A percentile compares a stretch with the other conserved stretches of the same genome.
Evolutionary conservation across 352 stramenopile species (phyloP).

Genomic region (Phytophthora ramorum): DNA sequence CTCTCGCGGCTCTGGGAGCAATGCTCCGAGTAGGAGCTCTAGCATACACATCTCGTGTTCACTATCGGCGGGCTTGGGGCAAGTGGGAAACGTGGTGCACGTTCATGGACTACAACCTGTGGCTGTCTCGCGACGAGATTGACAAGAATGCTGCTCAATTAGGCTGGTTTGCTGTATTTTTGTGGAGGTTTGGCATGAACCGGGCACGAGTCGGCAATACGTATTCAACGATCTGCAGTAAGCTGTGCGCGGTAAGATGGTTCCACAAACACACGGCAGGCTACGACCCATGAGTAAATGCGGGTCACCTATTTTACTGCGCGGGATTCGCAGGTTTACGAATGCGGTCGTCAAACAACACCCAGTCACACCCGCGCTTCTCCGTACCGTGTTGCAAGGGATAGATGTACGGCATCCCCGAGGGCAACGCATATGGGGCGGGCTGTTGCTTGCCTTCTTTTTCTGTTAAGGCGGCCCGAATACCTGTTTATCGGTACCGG

Average conservation of each 20-base stretch:
- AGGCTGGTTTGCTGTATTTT: conserved; percentile 13
- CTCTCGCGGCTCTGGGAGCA: conserved; percentile 21
- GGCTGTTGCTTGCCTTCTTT: conserved; percentile 18
- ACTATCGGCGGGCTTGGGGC: conserved; percentile 9
- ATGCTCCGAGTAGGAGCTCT: conserved; percentile 21
- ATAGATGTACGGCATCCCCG: conserved; percentile 1
- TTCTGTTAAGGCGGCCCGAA: conserved; percentile 9
- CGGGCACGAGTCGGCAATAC: conserved; percentile 6
- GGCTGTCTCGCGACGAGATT: background rate
- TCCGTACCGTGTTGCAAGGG: background rate
- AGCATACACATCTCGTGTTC: background rate
- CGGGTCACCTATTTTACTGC: conserved; percentile 16
- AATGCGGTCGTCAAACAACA: conserved; percentile 22
- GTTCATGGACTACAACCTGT: background rate
- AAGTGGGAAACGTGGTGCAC: conserved; percentile 18
- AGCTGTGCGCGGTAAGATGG: conserved; percentile 25
- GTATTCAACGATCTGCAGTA: conserved; percentile 22
- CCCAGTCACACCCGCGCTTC: conserved; percentile 13
- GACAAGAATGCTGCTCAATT: conserved; percentile 11
- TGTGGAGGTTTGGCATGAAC: conserved; percentile 29
- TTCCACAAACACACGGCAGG: conserved; percentile 11
- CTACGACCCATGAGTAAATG: conserved; percentile 17
- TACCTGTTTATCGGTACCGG: conserved; percentile 2
- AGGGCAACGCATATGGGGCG: conserved; percentile 12
- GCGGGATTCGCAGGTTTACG: conserved; percentile 18